Base-by-base conservation (phyloP, 257 asterid genomes). In the Buddleja alternifolia region DNA sequence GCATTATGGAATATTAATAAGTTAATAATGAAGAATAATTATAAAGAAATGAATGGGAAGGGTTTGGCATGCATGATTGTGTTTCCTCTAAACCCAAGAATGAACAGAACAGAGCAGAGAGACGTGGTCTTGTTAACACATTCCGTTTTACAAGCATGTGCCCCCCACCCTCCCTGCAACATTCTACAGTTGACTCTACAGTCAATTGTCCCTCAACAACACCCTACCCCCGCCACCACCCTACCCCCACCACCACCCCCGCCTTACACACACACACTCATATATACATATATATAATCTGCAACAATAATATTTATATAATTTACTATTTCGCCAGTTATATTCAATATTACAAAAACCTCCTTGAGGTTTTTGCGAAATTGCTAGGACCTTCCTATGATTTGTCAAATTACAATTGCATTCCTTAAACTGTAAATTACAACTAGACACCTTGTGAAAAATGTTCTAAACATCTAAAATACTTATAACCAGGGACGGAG, bases 81-180 rank as follows among this genome's bases (percentile, higher is more conserved):
- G 90, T 87, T 84, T 78, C 75, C 81, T 69, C 71, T 6, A 78
- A 79, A 76, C 69, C 77, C 60, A 58, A 72, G 73, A 69, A n/a
- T n/a, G n/a, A n/a, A n/a, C n/a, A n/a, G n/a, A 59, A 32, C 25
- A 63, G 71, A 81, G 21, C 66, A 75, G 69, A 60, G 61, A 14
- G 86, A 79, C 83, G 76, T 71, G 89, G 85, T 71, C 76, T 66
- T 51, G 58, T 71, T 14, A 72, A 70, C 66, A 69, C 86, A 84
- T 75, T 82, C 79, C 63, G 64, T 68, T 75, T 71, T 40, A 66
- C 64, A 78, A 72, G 76, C 95, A 85, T 84, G 95, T 87, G 96
- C 90, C 70, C 74, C 95, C 93, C 95, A 84, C 87, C 83, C 75
- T 55, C 81, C 80, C 81, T 80, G 77, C 88, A 81, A 64, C 79